A percentile compares a stretch with the other conserved stretches of the same genome.
phyloP scores from a whole-genome alignment of 2,329 filamentous ascomycete genomes.

The Arthroderma uncinatum region DNA sequence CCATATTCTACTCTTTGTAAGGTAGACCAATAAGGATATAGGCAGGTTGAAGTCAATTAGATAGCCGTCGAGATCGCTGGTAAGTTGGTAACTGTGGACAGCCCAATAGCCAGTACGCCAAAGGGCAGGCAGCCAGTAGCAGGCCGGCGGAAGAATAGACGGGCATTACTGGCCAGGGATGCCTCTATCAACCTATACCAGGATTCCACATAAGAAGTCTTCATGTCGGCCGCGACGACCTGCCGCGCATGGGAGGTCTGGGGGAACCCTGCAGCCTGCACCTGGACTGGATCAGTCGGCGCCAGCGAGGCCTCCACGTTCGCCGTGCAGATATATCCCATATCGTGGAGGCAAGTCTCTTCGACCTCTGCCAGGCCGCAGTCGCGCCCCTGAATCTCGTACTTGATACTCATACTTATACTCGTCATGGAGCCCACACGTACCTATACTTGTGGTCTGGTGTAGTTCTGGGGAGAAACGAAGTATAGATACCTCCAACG shows the following conservation, averaged over 20 bases:
- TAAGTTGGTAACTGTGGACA: too few relatives aligned
- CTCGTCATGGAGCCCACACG: neutral
- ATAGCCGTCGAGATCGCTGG: too few relatives aligned
- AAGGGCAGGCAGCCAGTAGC: neutral
- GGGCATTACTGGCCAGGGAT: neutral
- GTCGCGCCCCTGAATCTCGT: neutral
- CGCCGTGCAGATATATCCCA: neutral
- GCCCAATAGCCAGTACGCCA: too few relatives aligned
- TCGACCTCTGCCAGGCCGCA: neutral
- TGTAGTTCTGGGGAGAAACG: too few relatives aligned
- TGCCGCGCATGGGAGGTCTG: neutral
- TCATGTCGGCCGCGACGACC: neutral
- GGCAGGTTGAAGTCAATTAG: too few relatives aligned
- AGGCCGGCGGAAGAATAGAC: neutral
- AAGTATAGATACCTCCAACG: neutral
- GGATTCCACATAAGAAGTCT: neutral
- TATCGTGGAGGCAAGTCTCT: neutral
- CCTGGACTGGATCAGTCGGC: neutral
- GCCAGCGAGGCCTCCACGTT: constrained; percentile 4
- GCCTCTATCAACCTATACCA: neutral
- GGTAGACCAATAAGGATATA: neutral
- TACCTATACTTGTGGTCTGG: neutral
- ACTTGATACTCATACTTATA: too few relatives aligned
- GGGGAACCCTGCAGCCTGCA: neutral
- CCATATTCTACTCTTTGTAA: too few relatives aligned